Evolutionary conservation across 73 alveolate species (phyloP), one percentile per base, ranked within the genome.

Genomic region (Stentor roeselii): DNA sequence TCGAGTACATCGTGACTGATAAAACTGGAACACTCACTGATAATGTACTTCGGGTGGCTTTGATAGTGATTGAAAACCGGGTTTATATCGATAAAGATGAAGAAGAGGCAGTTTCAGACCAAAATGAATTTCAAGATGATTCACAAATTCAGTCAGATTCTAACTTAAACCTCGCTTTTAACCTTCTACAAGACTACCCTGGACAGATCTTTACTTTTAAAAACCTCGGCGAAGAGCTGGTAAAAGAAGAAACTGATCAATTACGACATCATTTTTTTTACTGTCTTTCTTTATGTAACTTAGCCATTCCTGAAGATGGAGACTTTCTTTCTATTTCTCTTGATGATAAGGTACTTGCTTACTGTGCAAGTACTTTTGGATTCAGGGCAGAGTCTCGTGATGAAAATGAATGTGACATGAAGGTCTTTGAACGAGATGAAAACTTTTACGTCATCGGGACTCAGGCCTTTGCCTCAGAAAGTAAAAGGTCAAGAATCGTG

Each of bases 21-120:
- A 67, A 67, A 67, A 67, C 80, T 67, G 80, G 80, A 2, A 67
- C 41, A 27, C 34, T 67, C 15, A 67, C 80, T 2, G 37, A 67
- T 1, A 67, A 67, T 67, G 6, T 21, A 50, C 67, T 50, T 50
- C 27, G 34, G 41, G n/a, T 67, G 14, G 80, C 80, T 32, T n/a
- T 67, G 37, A 67, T 21, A 30, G 42, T 67, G 21, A 11, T 21
- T 67, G 80, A 21, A 30, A 67, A 21, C 34, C 27, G 41, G 34
- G 50, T 21, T 14, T 21, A 67, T 21, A 15, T 67, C 27, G n/a
- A 67, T 67, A n/a, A n/a, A n/a, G 34, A 67, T 21, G 14, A 21
- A 15, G 80, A 67, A 30, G 0, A 0, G 14, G 15, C 34, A 30
- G 80, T 21, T 40, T 21, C n/a, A 21, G 80, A 67, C 27, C 27